Conservation (phyloP, 345 rosid species). For the Populus davidiana region DNA sequence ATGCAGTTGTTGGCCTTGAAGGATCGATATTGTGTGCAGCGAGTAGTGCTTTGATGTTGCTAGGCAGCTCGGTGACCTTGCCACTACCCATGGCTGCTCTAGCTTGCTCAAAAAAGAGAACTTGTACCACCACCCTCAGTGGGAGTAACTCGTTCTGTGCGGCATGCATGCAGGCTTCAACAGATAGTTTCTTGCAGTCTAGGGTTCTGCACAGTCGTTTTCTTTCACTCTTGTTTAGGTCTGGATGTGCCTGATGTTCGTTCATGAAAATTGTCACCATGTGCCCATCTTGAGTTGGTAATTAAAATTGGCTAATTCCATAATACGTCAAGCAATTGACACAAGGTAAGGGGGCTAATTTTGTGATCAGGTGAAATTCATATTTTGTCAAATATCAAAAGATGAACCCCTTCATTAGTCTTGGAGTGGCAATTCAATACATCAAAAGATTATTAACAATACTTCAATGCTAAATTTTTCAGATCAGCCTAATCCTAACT, state of each 20-base stretch:
- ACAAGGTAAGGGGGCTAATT: not conserved
- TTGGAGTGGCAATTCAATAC: not conserved
- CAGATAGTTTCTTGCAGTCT: conserved; percentile 91
- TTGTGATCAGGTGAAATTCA: not conserved
- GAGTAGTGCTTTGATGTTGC: conserved; percentile 82
- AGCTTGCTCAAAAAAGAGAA: conserved; percentile 92
- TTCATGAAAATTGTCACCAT: not conserved
- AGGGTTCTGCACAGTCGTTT: conserved; percentile 75
- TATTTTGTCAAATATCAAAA: not conserved
- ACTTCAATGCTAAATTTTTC: conserved; percentile 12
- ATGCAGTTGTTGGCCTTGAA: conserved; percentile 56
- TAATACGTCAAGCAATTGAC: not conserved
- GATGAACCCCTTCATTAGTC: not conserved
- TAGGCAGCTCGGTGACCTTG: conserved; percentile 70
- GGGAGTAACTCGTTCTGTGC: conserved; percentile 94
- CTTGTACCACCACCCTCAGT: conserved; percentile 88
- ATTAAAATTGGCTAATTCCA: not conserved
- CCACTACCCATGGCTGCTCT: conserved; percentile 66
- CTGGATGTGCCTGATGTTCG: conserved; percentile 63
- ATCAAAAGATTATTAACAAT: too few species aligned
- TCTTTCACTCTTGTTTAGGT: conserved; percentile 75
- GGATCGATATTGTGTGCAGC: conserved; percentile 72
- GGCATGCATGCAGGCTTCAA: conserved; percentile 98
- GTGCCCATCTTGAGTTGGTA: not conserved
- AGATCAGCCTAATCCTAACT: conserved; percentile 35